These are phyloP conservation scores for Lactarius quietus DNA, from an alignment of 768 basidiomycete species.

Conservation along the genomic window DNA sequence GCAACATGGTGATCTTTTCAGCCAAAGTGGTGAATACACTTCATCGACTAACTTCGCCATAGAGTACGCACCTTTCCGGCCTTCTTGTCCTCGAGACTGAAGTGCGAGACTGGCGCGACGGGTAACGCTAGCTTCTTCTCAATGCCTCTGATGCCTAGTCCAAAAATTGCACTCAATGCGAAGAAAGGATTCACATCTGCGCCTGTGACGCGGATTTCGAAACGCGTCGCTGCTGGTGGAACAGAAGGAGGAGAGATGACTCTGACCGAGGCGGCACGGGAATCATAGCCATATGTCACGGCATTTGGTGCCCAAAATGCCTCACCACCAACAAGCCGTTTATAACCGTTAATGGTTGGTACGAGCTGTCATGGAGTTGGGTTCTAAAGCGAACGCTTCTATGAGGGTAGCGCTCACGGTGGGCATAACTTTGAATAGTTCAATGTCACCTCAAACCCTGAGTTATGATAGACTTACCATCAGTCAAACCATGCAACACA, in stretches of 20 bases:
- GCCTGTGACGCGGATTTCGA: slow-evolving; percentile 93
- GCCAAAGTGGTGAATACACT: not conserved
- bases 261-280: slow-evolving; percentile 86
- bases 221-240: slow-evolving; percentile 74
- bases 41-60: not conserved
- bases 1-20: slow-evolving; percentile 64
- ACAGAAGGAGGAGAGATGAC: slow-evolving; percentile 90
- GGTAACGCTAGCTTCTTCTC: slow-evolving; percentile 66
- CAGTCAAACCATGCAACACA: slow-evolving; percentile 81
- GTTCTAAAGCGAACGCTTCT: not conserved
- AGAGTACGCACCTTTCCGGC: slow-evolving; percentile 46
- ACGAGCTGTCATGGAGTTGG: slow-evolving; percentile 49
- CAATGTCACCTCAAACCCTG: not conserved
- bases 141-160: slow-evolving; percentile 85
- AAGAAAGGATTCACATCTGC: slow-evolving; percentile 97
- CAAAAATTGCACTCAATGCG: slow-evolving; percentile 82
- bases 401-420: slow-evolving; percentile 8
- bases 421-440: slow-evolving; percentile 22
- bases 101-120: slow-evolving; percentile 63
- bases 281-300: slow-evolving; percentile 94
- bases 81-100: slow-evolving; percentile 52
- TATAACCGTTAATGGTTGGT: slow-evolving; percentile 95
- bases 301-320: slow-evolving; percentile 94
- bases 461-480: slow-evolving; percentile 51
- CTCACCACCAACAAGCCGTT: slow-evolving; percentile 90